phyloP scores from a whole-genome alignment of 2,329 filamentous ascomycete species.

The Cladosporium phlei region DNA sequence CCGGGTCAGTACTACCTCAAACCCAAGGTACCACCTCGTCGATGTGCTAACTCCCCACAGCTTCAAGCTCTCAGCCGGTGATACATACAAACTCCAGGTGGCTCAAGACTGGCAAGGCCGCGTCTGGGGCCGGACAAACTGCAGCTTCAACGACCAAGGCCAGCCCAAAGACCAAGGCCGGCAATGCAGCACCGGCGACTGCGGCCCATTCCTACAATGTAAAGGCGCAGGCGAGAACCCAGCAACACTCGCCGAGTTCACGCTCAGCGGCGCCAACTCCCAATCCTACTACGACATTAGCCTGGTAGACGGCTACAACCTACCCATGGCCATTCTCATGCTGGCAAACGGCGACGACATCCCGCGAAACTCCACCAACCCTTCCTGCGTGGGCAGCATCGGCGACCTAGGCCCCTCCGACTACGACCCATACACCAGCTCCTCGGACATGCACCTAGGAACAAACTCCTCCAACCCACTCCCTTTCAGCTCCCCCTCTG shows the following conservation, averaged over 20 bases:
- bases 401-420: constrained; percentile 49
- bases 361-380: constrained; percentile 71
- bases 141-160: constrained; percentile 65
- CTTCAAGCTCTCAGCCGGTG: constrained; percentile 60
- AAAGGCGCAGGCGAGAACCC: constrained; percentile 59
- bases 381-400: constrained; percentile 68
- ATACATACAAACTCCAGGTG: constrained; percentile 59
- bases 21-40: background rate
- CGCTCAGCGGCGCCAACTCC: constrained; percentile 60
- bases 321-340: constrained; percentile 59
- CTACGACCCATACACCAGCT: constrained; percentile 49
- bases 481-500: constrained; percentile 61
- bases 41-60: constrained; percentile 7
- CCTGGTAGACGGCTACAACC: constrained; percentile 78
- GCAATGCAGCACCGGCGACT: constrained; percentile 74
- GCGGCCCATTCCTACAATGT: constrained; percentile 65
- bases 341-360: constrained; percentile 53
- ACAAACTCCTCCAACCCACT: constrained; percentile 63
- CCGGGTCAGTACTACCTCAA: constrained; percentile 41
- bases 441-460: constrained; percentile 49
- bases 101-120: constrained; percentile 73
- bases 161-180: constrained; percentile 44
- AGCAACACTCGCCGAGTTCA: constrained; percentile 76
- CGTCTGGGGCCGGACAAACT: constrained; percentile 80
- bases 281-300: constrained; percentile 83